Conservation (phyloP, 768 basidiomycete species). For the Sutorius australiensis region DNA sequence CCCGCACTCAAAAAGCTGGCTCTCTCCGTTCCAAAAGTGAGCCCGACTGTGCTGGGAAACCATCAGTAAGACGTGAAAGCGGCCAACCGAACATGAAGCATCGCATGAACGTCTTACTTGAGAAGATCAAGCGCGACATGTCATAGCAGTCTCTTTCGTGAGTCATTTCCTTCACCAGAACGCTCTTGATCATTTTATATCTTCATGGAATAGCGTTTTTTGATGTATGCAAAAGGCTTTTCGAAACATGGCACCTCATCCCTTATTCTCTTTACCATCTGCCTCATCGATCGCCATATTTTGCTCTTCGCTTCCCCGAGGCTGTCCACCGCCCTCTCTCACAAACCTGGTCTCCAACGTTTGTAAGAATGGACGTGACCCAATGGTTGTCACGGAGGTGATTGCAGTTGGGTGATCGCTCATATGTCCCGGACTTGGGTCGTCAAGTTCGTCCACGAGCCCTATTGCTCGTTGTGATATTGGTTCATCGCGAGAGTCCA, state of each 20-base stretch:
- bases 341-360: conserved; percentile 65
- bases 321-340: conserved; percentile 40
- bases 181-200: neutral
- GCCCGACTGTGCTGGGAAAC: conserved; percentile 27
- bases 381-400: conserved; percentile 54
- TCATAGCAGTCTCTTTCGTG: conserved; percentile 27
- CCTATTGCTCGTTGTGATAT: conserved; percentile 54
- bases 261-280: conserved; percentile 58
- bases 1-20: conserved; percentile 56
- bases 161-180: neutral
- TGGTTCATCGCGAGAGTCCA: conserved; percentile 37
- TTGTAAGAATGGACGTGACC: conserved; percentile 45
- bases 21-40: conserved; percentile 32
- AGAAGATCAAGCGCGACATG: conserved; percentile 71
- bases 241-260: conserved; percentile 26
- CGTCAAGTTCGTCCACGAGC: conserved; percentile 82
- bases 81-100: conserved; percentile 78
- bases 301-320: conserved; percentile 24
- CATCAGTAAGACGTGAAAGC: conserved; percentile 22
- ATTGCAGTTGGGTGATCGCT: conserved; percentile 75
- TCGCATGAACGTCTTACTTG: conserved; percentile 82
- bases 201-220: conserved; percentile 2
- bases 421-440: conserved; percentile 80
- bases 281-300: conserved; percentile 38
- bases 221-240: neutral